Base-by-base conservation (phyloP, 306 rosid species). In the Cercis canadensis region DNA sequence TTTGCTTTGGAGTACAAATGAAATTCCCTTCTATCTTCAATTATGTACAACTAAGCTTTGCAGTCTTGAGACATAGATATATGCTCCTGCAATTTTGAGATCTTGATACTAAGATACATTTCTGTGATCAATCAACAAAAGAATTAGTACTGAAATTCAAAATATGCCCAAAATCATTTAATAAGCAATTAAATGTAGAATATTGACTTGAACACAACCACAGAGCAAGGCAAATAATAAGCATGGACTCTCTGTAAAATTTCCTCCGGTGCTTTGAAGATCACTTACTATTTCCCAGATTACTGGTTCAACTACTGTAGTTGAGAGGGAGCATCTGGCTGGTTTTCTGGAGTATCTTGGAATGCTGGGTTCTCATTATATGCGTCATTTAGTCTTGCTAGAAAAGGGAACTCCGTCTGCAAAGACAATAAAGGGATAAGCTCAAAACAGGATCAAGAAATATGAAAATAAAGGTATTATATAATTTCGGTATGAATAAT, bases 331-430 rank as follows among this genome's bases (percentile, higher is more conserved):
- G 83, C 76, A 68, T 93, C 97, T 14, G 92, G 96, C 80, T 93
- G 97, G 44, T 82, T 82, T 57, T 86, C 87, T 11, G 94, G 96
- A 53, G 97, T 92, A 62, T 88, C 88, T 62, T 43, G 72, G 70
- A 88, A 88, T 50, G 84, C 96, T 11, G 89, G 87, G 57, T 78
- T 56, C 44, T 76, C 79, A 45, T 56, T 46, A 84, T 93, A 90
- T 53, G 88, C 77, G 76, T 84, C 90, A 49, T 80, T 33, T 80
- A 93, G 76, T 73, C 85, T 85, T 18, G 86, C 62, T 50, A 93
- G 80, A 67, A 81, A 43, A 21, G 97, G 94, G 65, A 82, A 93
- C 76, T 84, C 80, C 6, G 77, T 56, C 94, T 87, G 89, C 83
- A 76, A 65, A 67, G 56, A 52, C 52, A 51, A 72, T 39, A n/a